Evolutionary conservation across 768 basidiomycete species (phyloP), one percentile per base, ranked within the genome.

Genomic region (Lentinula aciculospora): DNA sequence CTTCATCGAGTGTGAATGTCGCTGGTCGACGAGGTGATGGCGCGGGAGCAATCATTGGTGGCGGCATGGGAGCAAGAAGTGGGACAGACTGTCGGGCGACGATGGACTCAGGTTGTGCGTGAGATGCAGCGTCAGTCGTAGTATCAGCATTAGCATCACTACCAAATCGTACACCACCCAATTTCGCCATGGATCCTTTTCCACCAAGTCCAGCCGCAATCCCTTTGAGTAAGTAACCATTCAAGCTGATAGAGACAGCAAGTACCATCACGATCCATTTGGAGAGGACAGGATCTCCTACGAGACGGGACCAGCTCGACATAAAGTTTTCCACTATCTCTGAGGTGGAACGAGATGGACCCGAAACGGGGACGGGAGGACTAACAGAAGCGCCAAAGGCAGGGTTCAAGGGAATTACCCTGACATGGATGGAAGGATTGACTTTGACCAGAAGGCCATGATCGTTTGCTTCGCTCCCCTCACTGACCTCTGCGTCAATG

Each of bases 251-350:
- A 59, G 88, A 90, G 59, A 96, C 80, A 2, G 85, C 89, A 23
- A 99, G 82, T 15, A 90, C 78, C 57, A 92, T 79, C 49, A 98
- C 91, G 67, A 98, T 94, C 89, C 92, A 95, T 74, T 98, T 98
- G 65, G 84, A 87, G 60, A 98, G 73, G 51, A 98, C 83, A 1
- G 96, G 96, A 67, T 99, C 96, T 36, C 94, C 94, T 51, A 98
- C 93, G 62, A 98, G 85, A 13, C 77, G 74, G 8, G 92, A 92
- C 95, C 95, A 98, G 3, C 83, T 80, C 42, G 83, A 83, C 89
- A 97, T 91, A 77, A 95, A 95, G 60, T 82, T 79, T 59, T 95
- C 93, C 55, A 96, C 74, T 21, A 82, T 73, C 58, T 86, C 84
- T 25, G 73, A 76, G 3, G 80, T 56, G n/a, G 19, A 4, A 27